phyloP scores from a whole-genome alignment of 2,329 filamentous ascomycete genomes.

The Microdochium trichocladiopsis region DNA sequence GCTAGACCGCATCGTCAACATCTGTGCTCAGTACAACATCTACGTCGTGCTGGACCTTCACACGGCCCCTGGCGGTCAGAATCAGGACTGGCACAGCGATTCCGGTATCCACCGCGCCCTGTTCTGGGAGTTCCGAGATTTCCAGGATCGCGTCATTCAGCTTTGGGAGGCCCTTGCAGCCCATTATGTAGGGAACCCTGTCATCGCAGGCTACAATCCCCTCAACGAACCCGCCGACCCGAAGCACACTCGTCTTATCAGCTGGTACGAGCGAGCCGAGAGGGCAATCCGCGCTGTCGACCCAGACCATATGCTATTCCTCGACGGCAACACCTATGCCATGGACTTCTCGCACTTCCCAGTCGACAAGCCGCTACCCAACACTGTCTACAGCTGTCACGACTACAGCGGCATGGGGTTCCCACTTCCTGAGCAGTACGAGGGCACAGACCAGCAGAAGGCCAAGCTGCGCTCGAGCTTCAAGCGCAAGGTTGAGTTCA shows the following conservation, averaged over 20 bases:
- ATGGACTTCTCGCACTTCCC: too few species aligned
- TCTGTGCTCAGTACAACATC: slow-evolving; percentile 28
- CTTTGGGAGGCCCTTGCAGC: slow-evolving; percentile 30
- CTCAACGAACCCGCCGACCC: slow-evolving; percentile 12
- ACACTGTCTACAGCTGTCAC: too few species aligned
- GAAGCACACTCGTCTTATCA: slow-evolving; percentile 20
- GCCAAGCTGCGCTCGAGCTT: slow-evolving; percentile 28
- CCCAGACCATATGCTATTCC: slow-evolving; percentile 34
- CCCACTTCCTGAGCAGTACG: too few species aligned
- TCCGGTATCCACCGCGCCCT: slow-evolving; percentile 24
- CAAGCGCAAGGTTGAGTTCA: slow-evolving; percentile 34
- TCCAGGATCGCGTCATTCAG: slow-evolving; percentile 30
- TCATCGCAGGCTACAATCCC: slow-evolving; percentile 32
- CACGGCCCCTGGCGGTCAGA: slow-evolving; percentile 32
- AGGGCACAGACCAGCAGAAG: too few species aligned
- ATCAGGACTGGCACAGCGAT: slow-evolving; percentile 34
- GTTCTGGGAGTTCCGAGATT: slow-evolving; percentile 34
- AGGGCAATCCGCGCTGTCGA: slow-evolving; percentile 24
- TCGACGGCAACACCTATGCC: slow-evolving; percentile 48
- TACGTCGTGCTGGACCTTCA: slow-evolving; percentile 35
- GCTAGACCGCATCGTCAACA: slow-evolving; percentile 35
- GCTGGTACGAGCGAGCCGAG: slow-evolving; percentile 26
- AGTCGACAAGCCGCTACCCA: too few species aligned
- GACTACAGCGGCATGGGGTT: too few species aligned
- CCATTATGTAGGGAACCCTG: slow-evolving; percentile 29